phyloP scores from a whole-genome alignment of 2,329 filamentous ascomycete genomes.

The Xylaria sp. region DNA sequence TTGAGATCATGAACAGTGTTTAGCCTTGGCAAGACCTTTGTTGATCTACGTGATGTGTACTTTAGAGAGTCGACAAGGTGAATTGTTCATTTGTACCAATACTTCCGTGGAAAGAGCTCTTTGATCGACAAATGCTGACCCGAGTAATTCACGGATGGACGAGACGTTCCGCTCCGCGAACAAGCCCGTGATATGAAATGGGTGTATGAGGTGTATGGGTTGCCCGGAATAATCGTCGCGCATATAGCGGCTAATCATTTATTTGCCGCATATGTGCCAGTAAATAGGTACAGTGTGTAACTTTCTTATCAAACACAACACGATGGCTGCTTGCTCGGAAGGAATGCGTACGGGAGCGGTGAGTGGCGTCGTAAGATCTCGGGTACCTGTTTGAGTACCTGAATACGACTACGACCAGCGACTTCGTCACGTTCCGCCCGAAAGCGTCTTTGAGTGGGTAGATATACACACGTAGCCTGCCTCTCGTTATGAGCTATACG shows the following conservation, averaged over 20 bases:
- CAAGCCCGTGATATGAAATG: slow-evolving; percentile 20
- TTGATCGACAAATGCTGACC: slow-evolving; percentile 25
- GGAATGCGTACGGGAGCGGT: slow-evolving; percentile 27
- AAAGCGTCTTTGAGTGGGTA: slow-evolving; percentile 11
- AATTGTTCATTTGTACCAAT: slow-evolving; percentile 23
- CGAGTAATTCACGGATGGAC: slow-evolving; percentile 31
- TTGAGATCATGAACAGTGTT: slow-evolving; percentile 31
- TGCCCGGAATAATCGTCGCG: slow-evolving; percentile 21
- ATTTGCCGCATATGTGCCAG: slow-evolving; percentile 3
- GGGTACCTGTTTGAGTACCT: slow-evolving; percentile 30
- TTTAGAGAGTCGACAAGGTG: slow-evolving; percentile 11
- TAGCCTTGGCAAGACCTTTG: slow-evolving; percentile 38
- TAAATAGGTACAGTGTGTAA: slow-evolving; percentile 1
- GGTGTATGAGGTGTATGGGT: neutral
- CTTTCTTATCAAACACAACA: slow-evolving; percentile 15
- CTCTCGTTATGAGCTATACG: neutral
- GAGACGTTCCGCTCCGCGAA: slow-evolving; percentile 39
- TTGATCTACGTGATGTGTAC: slow-evolving; percentile 15
- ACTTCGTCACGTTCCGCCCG: slow-evolving; percentile 16
- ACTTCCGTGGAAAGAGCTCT: slow-evolving; percentile 13
- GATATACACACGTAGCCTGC: slow-evolving; percentile 12
- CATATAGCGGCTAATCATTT: slow-evolving; percentile 26
- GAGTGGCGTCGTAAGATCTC: slow-evolving; percentile 26
- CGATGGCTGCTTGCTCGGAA: slow-evolving; percentile 9
- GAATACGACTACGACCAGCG: slow-evolving; percentile 5